Base-by-base conservation (phyloP, 768 basidiomycete genomes). In the Daedaleopsis nitida region DNA sequence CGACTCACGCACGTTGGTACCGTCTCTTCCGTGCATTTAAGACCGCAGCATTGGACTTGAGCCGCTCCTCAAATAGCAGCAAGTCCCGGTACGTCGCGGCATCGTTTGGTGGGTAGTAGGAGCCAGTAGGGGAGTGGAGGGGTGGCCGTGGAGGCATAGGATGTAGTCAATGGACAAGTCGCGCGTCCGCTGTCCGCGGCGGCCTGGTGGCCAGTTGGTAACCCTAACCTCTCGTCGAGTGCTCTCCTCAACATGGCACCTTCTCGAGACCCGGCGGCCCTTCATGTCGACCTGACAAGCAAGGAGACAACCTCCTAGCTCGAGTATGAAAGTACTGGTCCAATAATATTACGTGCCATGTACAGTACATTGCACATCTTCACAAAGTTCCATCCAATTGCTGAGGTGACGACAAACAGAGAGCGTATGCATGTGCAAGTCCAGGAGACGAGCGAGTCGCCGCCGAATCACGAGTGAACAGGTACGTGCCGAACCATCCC, bases 51-150 rank as follows among this genome's bases (percentile, higher is more conserved):
- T 91, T 98, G 19, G 91, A 89, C 78, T 97, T 97, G 60, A 99
- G 85, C n/a, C 96, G 83, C 72, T 98, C 96, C 76, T 99, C 96
- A 62, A 98, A 98, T 48, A 94, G 78, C 23, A 98, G 82, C 14
- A 99, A 78, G 72, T 99, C 96, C 48, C 90, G 80, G 73, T 90
- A 93, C 1, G 94, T 95, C 13, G 88, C 81, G 53, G 80, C 80
- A 73, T 96, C 94, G 68, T 86, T 86, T 39, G 87, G 76, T 0
- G 93, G 91, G 63, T 80, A 71, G 69, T 80, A 87, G 1, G 81
- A 75, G 38, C 71, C 68, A 9, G 53, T n/a, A 13, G 57, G 43
- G 1, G 47, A 34, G 11, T 50, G 62, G 21, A 50, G 58, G 16
- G 62, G 19, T 21, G 58, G 62, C 19, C 62, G 57, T 9, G 62